A percentile compares a stretch with the other conserved stretches of the same genome.
These are phyloP conservation scores for Cicer pinnatifidum DNA, from an alignment of 306 rosid genomes.

Conservation along the genomic window DNA sequence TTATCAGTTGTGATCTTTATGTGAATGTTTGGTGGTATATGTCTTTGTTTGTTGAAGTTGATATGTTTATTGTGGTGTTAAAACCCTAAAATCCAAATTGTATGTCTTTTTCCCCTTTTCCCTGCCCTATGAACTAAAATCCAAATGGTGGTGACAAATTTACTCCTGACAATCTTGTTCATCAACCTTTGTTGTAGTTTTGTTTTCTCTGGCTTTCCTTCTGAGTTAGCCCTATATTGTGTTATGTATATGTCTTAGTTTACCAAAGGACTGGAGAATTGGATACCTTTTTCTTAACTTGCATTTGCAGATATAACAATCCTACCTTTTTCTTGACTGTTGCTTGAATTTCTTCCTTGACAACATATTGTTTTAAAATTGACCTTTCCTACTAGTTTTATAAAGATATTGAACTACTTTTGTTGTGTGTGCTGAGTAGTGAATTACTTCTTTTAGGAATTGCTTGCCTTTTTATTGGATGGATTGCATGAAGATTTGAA, in stretches of 20 bases:
- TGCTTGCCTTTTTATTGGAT: slow-evolving; percentile 97
- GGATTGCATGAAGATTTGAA: slow-evolving; percentile 99
- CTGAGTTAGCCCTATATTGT: not conserved
- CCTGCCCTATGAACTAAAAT: no score
- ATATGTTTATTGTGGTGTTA: slow-evolving; percentile 5
- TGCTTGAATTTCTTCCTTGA: slow-evolving; percentile 21
- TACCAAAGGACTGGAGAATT: slow-evolving; percentile 12
- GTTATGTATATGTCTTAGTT: slow-evolving; percentile 19
- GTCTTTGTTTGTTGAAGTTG: not conserved
- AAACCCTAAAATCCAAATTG: not conserved
- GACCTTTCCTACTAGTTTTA: slow-evolving; percentile 14
- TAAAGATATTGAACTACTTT: slow-evolving; percentile 32
- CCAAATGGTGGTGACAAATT: not conserved
- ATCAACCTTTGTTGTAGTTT: slow-evolving; percentile 1
- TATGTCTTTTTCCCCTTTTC: no score
- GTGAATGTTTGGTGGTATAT: not conserved
- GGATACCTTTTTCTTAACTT: slow-evolving; percentile 21
- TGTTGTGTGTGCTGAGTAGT: slow-evolving; percentile 39
- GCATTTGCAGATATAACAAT: slow-evolving; percentile 1
- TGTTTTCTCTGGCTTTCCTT: slow-evolving; percentile 19
- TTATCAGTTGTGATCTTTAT: not conserved
- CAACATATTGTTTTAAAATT: slow-evolving; percentile 19
- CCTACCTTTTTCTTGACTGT: not conserved
- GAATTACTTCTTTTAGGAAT: slow-evolving; percentile 64
- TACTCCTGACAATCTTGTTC: not conserved